Base-by-base conservation (phyloP, 345 rosid genomes). In the Murraya koenigii region DNA sequence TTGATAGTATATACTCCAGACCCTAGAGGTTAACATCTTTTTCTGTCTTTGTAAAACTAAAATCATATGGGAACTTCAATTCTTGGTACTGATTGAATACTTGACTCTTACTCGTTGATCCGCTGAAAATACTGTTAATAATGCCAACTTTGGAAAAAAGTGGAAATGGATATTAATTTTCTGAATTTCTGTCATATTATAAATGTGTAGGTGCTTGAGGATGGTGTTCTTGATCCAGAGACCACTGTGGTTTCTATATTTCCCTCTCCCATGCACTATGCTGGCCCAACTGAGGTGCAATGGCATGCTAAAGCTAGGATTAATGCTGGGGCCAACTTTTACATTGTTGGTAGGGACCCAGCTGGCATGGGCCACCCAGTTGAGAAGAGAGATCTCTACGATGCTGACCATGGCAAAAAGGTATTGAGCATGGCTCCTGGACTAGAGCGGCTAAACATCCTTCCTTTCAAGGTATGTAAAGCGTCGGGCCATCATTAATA, bases 281-380 rank as follows among this genome's bases (percentile, higher is more conserved):
- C 97, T 44, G 99, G 99, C 77, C 99, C 99, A 25, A 96, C 99
- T 0, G 99, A 96, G 89, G 99, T 96, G 80, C 99, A 96, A 82
- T 96, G 99, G 99, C 99, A 96, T 38, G 99, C 99, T 39, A 96
- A 96, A 83, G 97, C 97, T 74, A 89, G 99, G 76, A 94, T 96
- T 76, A 96, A 96, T 77, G 99, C 99, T 0, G 99, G 99, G 72
- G 99, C 99, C 70, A 91, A 96, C 88, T 96, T 96, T 61, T 96
- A 96, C 87, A 96, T 96, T 67, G 99, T 96, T n/a, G 99, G 99
- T 80, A 88, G 99, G 80, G 98, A 96, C 77, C 99, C 99, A 1
- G 99, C 99, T 14, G 99, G 99, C 72, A 96, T 96, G 99, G 83
- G 97, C 79, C 99, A 96, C 80, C 99, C 99, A 0, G 86, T 90